These are phyloP conservation scores for Sordariomycetes sp. DNA, from an alignment of 2,329 filamentous ascomycete genomes.

Conservation along the genomic window DNA sequence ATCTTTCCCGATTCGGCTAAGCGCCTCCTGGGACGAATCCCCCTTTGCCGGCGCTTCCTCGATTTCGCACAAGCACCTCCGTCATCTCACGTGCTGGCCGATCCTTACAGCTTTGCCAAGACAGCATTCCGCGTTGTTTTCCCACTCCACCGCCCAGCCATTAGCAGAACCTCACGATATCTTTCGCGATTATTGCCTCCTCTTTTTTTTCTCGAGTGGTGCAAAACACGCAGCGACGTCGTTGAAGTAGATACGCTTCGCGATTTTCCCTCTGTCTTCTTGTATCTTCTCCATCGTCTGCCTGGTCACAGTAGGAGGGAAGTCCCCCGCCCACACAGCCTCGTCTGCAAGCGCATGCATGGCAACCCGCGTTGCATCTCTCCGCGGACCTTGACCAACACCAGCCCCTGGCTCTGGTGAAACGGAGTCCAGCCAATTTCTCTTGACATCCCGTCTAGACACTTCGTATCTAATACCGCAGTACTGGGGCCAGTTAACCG, in stretches of 20 bases:
- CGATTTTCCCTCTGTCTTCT: background rate
- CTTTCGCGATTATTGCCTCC: background rate
- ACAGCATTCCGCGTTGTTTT: background rate
- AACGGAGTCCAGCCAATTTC: no score
- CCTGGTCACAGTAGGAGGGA: background rate
- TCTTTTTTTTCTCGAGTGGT: background rate
- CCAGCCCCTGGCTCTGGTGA: no score
- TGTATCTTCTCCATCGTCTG: background rate
- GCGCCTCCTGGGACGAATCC: background rate
- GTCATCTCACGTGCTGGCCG: background rate
- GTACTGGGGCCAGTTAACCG: background rate
- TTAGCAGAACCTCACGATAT: background rate
- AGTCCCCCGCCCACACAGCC: background rate
- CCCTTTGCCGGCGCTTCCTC: background rate
- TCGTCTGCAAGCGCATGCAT: background rate
- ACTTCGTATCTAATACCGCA: background rate
- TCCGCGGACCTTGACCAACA: background rate
- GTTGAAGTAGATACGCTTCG: background rate
- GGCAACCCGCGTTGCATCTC: background rate
- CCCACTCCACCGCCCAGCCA: background rate
- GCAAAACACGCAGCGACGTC: background rate
- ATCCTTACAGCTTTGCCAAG: background rate
- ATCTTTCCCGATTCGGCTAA: slow-evolving; percentile 5
- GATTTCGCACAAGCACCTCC: background rate
- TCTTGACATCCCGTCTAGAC: background rate